Conservation (phyloP, 2,329 filamentous ascomycete genomes). For the Pseudovirgaria hyperparasitica region DNA sequence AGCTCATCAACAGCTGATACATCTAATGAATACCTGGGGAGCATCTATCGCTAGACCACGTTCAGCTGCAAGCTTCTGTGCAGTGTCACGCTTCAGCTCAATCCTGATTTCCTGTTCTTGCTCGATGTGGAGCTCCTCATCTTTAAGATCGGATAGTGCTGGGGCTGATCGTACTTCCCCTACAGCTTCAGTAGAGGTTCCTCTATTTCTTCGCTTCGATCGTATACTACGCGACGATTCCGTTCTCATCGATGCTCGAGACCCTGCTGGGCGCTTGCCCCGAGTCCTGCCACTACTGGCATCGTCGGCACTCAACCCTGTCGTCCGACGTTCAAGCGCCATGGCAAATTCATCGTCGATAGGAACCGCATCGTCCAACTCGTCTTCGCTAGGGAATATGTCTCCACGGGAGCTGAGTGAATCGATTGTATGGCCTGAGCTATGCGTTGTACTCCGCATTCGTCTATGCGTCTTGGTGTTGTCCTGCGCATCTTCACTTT, state of each 20-base stretch:
- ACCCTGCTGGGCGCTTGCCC: constrained; percentile 31
- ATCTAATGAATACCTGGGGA: constrained; percentile 3
- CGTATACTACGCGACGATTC: constrained; percentile 33
- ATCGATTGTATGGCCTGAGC: constrained; percentile 70
- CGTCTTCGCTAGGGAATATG: constrained; percentile 82
- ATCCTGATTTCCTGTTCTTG: constrained; percentile 44
- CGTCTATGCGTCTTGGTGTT: constrained; percentile 30
- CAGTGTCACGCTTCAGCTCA: constrained; percentile 40
- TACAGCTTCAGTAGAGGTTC: constrained; percentile 9
- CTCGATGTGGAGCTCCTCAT: constrained; percentile 42
- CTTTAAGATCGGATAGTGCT: constrained; percentile 41
- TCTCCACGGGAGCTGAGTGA: constrained; percentile 82
- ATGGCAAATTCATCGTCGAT: constrained; percentile 88
- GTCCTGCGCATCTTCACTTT: constrained; percentile 36
- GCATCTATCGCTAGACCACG: constrained; percentile 33
- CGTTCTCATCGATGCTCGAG: constrained; percentile 33
- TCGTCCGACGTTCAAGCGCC: constrained; percentile 59
- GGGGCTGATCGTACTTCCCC: constrained; percentile 20
- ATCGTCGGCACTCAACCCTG: constrained; percentile 48
- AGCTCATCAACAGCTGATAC: not conserved
- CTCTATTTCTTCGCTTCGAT: constrained; percentile 11
- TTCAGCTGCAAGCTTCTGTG: constrained; percentile 40
- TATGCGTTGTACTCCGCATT: constrained; percentile 64
- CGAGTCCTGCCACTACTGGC: constrained; percentile 51
- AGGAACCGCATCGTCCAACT: constrained; percentile 77